Evolutionary conservation across 225 moss, liverwort and hornwort species (phyloP).

Genomic region (Pseudoscleropodium purum): DNA sequence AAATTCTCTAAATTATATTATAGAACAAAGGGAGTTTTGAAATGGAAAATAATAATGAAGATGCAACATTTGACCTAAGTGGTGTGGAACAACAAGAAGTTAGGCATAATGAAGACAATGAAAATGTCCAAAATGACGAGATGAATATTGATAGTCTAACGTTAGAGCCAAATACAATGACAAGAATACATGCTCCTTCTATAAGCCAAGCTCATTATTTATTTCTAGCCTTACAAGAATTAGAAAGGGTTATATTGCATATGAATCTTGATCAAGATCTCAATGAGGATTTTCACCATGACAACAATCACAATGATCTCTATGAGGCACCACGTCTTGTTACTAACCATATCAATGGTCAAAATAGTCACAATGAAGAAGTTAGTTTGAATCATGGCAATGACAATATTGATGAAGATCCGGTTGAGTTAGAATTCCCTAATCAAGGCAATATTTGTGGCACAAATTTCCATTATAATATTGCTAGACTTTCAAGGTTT

Average conservation of each 20-base stretch:
- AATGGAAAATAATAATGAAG: neutral
- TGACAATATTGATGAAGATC: neutral
- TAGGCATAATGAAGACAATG: neutral
- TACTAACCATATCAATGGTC: neutral
- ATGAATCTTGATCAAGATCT: fast-evolving
- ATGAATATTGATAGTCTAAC: neutral
- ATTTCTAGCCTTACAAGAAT: no score
- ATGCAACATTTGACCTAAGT: neutral
- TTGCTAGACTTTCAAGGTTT: neutral
- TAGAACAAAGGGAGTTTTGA: neutral
- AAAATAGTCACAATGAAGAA: neutral
- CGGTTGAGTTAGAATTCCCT: neutral
- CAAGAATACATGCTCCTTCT: neutral
- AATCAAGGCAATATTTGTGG: neutral
- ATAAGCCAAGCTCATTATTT: neutral
- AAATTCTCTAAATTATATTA: neutral
- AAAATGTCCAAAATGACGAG: neutral
- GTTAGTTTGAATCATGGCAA: neutral
- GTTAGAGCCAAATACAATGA: neutral
- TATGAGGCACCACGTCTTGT: no score
- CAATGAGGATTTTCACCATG: fast-evolving
- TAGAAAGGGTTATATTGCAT: neutral
- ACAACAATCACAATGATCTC: neutral
- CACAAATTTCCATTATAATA: neutral
- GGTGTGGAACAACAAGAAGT: neutral